Evolutionary conservation across 805 yeast species (phyloP).

Genomic region (Teunomyces kruisii): DNA sequence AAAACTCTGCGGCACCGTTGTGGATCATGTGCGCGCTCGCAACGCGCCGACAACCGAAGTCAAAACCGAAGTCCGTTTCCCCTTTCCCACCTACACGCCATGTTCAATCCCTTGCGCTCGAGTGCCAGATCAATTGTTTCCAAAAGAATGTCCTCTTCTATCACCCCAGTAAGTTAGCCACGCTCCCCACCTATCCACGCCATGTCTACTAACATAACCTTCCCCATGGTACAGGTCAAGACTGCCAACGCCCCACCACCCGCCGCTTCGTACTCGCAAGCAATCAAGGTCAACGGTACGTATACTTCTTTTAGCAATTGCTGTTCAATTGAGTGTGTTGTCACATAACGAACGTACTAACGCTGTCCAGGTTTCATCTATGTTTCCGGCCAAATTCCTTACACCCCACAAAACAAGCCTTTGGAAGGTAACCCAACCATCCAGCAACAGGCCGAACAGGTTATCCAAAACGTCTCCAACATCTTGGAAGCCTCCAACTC

Average conservation of each 20-base stretch:
- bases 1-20: too few species aligned
- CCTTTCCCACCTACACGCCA: background rate
- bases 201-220: background rate
- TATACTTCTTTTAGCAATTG: too few species aligned
- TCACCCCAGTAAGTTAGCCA: conserved; percentile 30
- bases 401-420: conserved; percentile 77
- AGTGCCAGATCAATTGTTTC: conserved; percentile 19
- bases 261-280: conserved; percentile 96
- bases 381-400: conserved; percentile 94
- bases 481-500: conserved; percentile 87
- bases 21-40: too few species aligned
- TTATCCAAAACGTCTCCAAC: conserved; percentile 62
- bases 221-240: conserved; percentile 41
- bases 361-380: conserved; percentile 69
- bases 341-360: conserved; percentile 13
- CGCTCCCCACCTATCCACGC: background rate
- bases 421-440: conserved; percentile 66
- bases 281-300: conserved; percentile 75
- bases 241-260: conserved; percentile 90
- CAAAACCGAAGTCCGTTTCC: conserved; percentile 2
- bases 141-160: conserved; percentile 25
- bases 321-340: background rate
- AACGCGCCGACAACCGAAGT: background rate
- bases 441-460: conserved; percentile 76
- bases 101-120: conserved; percentile 7